Percentiles rank a stretch among this genome's conserved stretches.
Conservation (phyloP, 106 monocot genomes). For the Phalaenopsis equestris region DNA sequence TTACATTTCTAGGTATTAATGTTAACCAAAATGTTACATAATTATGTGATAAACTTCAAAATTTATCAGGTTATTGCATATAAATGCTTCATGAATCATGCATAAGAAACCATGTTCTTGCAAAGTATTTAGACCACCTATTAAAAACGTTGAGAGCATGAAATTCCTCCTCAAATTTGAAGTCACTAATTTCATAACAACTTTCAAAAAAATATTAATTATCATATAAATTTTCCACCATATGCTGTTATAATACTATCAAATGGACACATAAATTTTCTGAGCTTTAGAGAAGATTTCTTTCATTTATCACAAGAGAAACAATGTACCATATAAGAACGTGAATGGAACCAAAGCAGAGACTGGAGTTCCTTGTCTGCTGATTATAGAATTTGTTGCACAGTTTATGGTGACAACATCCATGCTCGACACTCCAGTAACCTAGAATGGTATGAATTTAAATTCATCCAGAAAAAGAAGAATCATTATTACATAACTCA, state of each 20-base stretch:
- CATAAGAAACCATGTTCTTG: background rate
- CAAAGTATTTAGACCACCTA: background rate
- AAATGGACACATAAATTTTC: background rate
- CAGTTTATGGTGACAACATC: slow-evolving; percentile 44
- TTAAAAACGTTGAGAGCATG: background rate
- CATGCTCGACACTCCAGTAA: slow-evolving; percentile 34
- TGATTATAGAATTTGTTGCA: slow-evolving; percentile 37
- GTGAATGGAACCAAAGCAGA: slow-evolving; percentile 37
- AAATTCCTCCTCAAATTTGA: background rate
- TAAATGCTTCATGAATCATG: background rate
- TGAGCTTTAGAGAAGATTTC: background rate
- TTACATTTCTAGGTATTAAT: background rate
- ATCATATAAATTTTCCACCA: background rate
- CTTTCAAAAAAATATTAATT: background rate
- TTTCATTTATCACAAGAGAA: background rate
- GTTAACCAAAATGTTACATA: background rate
- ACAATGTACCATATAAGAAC: slow-evolving; percentile 57
- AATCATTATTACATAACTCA: background rate
- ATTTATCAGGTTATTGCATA: background rate
- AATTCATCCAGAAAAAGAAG: background rate
- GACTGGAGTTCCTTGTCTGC: slow-evolving; percentile 60
- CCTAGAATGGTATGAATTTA: slow-evolving; percentile 22
- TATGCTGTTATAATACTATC: background rate
- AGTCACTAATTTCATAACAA: background rate
- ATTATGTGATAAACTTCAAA: background rate